These are phyloP conservation scores for Cadophora malorum DNA, from an alignment of 2,329 filamentous ascomycete species.

Conservation along the genomic window DNA sequence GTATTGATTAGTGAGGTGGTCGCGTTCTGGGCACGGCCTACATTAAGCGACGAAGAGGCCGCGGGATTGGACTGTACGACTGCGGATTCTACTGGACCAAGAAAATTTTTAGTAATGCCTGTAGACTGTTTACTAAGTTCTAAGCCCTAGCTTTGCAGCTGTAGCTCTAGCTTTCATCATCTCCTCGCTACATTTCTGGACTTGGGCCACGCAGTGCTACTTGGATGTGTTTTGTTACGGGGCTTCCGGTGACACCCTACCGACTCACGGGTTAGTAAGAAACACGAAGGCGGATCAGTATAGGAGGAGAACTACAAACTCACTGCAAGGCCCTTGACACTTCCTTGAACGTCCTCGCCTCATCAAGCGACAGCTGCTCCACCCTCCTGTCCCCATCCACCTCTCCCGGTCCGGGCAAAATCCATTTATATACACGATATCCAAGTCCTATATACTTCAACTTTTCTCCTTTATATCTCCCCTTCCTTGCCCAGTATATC, in stretches of 20 bases:
- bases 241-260: background rate
- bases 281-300: background rate
- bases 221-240: background rate
- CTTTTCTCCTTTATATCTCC: slow-evolving; percentile 1
- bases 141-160: background rate
- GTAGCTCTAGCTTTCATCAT: no score
- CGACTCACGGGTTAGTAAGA: background rate
- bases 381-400: background rate
- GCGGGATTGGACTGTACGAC: no score
- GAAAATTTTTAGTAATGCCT: no score
- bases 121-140: no score
- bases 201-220: background rate
- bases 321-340: slow-evolving; percentile 1
- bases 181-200: background rate
- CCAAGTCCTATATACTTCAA: slow-evolving; percentile 10
- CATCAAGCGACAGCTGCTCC: slow-evolving; percentile 2
- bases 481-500: background rate
- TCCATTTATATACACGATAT: slow-evolving; percentile 14
- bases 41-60: background rate
- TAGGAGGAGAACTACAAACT: background rate
- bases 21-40: background rate
- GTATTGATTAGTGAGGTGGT: background rate
- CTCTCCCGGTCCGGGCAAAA: slow-evolving; percentile 3
- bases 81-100: background rate
- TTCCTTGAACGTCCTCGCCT: slow-evolving; percentile 6